Evolutionary conservation across 495 filamentous ascomycete genomes (phyloP).

Genomic region (Neurospora hispaniola): DNA sequence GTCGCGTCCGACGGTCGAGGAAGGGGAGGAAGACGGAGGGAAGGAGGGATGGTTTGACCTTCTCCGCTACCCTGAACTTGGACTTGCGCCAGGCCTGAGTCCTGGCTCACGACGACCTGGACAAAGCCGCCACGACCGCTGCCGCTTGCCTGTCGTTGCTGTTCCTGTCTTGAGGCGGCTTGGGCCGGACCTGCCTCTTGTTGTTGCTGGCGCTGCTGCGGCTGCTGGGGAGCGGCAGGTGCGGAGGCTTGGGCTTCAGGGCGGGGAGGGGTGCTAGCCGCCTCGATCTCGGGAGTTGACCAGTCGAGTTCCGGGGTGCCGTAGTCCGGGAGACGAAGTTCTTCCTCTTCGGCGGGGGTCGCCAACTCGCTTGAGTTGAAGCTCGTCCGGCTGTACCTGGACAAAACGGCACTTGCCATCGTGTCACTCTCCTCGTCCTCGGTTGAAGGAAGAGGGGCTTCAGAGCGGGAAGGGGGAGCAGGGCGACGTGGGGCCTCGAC

Average conservation of each 20-base stretch:
- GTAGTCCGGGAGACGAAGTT: not conserved
- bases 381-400: not conserved
- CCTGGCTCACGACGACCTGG: not conserved
- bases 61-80: rapidly evolving
- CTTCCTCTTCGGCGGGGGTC: not conserved
- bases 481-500: not conserved
- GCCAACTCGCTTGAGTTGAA: not conserved
- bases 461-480: not conserved
- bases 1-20: not conserved
- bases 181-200: not conserved
- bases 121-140: not conserved
- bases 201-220: not conserved
- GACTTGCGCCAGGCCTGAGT: too few relatives aligned
- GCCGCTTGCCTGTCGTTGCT: not conserved
- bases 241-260: not conserved
- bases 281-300: not conserved
- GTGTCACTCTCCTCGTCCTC: not conserved
- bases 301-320: not conserved
- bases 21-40: not conserved
- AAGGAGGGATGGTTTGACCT: not conserved
- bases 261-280: not conserved
- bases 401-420: not conserved
- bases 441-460: not conserved
- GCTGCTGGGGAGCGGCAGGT: not conserved
- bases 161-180: not conserved